phyloP scores from a whole-genome alignment of 1,139 yeast species.

The Wickerhamiella infanticola region DNA sequence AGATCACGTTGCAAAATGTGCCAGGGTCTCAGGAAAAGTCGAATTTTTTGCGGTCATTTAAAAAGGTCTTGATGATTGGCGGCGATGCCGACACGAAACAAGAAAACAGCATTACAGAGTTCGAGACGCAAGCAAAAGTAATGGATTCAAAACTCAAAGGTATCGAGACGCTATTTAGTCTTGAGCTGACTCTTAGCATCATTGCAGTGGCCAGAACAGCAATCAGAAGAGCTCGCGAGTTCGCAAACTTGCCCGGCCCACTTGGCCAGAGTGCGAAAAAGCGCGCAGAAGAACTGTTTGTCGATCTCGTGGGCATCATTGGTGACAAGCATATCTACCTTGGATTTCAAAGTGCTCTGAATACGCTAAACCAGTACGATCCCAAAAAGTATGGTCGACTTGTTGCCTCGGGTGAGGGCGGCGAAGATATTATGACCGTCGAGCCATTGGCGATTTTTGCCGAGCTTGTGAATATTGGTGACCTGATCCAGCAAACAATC shows the following conservation, averaged over 20 bases:
- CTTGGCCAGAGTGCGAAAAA: conserved; percentile 22
- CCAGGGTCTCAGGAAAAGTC: conserved; percentile 30
- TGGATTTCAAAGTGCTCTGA: conserved; percentile 72
- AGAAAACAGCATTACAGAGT: conserved; percentile 20
- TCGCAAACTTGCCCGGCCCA: conserved; percentile 20
- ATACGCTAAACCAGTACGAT: conserved; percentile 52
- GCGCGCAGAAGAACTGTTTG: conserved; percentile 44
- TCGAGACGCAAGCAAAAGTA: conserved; percentile 32
- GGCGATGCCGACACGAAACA: background rate
- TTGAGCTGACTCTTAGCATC: conserved; percentile 29
- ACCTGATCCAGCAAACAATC: conserved; percentile 80
- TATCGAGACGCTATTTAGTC: conserved; percentile 28
- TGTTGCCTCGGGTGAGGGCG: conserved; percentile 11
- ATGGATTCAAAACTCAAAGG: conserved; percentile 28
- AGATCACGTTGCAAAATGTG: conserved; percentile 30
- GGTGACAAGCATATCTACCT: conserved; percentile 58
- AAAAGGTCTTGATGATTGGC: conserved; percentile 29
- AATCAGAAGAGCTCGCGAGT: conserved; percentile 24
- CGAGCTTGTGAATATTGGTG: conserved; percentile 85
- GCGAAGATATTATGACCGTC: conserved; percentile 34
- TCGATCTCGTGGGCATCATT: conserved; percentile 46
- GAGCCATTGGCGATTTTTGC: conserved; percentile 80
- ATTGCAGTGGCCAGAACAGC: conserved; percentile 26
- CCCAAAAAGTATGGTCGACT: conserved; percentile 36
- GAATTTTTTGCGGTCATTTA: conserved; percentile 40